Base-by-base conservation (phyloP, 345 rosid genomes). In the Luvunga scandens region DNA sequence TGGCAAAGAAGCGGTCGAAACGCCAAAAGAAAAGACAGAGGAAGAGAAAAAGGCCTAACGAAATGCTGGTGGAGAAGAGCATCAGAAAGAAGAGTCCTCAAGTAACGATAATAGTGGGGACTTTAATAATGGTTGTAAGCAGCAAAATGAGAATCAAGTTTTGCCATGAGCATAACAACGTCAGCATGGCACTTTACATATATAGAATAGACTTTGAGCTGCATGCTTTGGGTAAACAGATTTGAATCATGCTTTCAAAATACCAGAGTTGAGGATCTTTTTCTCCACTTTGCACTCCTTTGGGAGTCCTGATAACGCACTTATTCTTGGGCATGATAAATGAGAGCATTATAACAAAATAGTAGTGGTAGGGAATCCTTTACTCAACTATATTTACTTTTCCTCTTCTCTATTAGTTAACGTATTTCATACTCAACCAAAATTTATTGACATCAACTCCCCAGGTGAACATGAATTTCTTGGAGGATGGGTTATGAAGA, bases 1-100 rank as follows among this genome's bases (percentile, higher is more conserved):
- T 93, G n/a, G 87, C 91, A 45, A 96, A 96, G 85, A 96, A 92
- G 83, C 97, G 91, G 14, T 80, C 75, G 77, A 92, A 94, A 87
- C 90, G 95, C 64, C 98, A 91, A 73, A 94, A 85, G 95, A 92
- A 91, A 84, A 96, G 80, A 82, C 98, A 87, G 75, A 88, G 71
- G 79, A 94, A 86, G 82, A 91, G 84, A 38, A 91, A 89, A 88
- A 88, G 92, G 78, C 18, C 73, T 86, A 87, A 84, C 55, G 75
- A 19, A 81, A 80, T 80, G 69, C 76, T 1, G 78, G 61, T 0
- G 92, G 83, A 75, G 91, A 82, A 82, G 90, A 84, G 68, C 86
- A 78, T 59, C 83, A 60, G 59, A 86, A 84, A 80, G 86, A 82
- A 73, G 90, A 87, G 73, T 71, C 87, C 28, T 88, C 89, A 2